Base-by-base conservation (phyloP, 2,329 filamentous ascomycete species). In the Ophiocordyceps polyrhachis-furcata region DNA sequence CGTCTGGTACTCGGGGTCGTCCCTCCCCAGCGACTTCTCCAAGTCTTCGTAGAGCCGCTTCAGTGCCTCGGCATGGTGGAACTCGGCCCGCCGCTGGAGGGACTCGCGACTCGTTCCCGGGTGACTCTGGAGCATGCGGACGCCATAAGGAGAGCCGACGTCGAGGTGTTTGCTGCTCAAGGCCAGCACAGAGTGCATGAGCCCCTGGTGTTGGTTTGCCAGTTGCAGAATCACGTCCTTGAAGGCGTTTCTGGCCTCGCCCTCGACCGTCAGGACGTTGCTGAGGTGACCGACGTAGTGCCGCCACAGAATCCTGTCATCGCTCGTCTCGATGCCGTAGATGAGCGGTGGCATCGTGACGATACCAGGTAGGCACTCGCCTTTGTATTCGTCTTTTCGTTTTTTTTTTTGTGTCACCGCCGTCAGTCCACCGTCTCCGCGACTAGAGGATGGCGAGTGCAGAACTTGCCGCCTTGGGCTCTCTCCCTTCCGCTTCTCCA, bases 121-220 rank as follows among this genome's bases (percentile, higher is more conserved):
- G 49, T 71, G 66, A 20, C 70, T 65, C 31, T 61, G 61, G 6
- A 79, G 59, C 5, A 78, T 55, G 42, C 71, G 73, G 46, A 58
- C 51, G 12, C 73, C 74, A 45, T 77, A 75, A 0, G 73, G 68
- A 0, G 73, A 71, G 5, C 70, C 66, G 48, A 70, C 70, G 57
- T 80, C 73, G 45, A 80, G 71, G 53, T 93, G 86, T 48, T 79
- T 86, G 52, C 83, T 83, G 35, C 86, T 83, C 9, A 94, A 69
- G 41, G 83, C 86, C 44, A 94, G 71, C 43, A 94, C 76, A 12
- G 86, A 91, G 58, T 94, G 87, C 86, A 94, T 93, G 44, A 94
- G 67, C 13, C 85, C 85, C 49, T 78, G 72, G 56, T 93, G 81
- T 48, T 79, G 71, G 40, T 83, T 77, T 3, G 87, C 86, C 65